Conservation (phyloP, 805 yeast genomes). For the Saccharomycopsis sp. region DNA sequence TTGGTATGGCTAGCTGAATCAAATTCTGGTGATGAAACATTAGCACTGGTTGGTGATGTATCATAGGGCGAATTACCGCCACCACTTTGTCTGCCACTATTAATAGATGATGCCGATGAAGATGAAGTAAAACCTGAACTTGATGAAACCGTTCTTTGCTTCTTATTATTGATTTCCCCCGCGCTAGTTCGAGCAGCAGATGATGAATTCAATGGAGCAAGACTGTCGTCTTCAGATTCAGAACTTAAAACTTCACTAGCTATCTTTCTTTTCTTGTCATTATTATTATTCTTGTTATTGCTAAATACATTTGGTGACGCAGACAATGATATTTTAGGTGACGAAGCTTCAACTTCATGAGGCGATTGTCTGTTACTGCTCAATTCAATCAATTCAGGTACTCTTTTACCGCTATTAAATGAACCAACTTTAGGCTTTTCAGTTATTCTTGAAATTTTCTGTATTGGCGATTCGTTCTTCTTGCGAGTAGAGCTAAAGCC, state of each 20-base stretch:
- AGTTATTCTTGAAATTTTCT: too few relatives aligned
- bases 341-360: not conserved
- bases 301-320: slow-evolving; percentile 3
- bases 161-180: not conserved
- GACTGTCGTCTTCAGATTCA: slow-evolving; percentile 2
- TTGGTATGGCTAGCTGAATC: not conserved
- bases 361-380: too few relatives aligned
- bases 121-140: slow-evolving; percentile 7
- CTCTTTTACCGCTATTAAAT: too few relatives aligned
- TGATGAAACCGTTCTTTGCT: slow-evolving; percentile 3
- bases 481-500: not conserved
- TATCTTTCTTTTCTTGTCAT: not conserved
- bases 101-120: slow-evolving; percentile 1
- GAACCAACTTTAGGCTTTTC: too few relatives aligned
- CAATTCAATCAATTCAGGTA: too few relatives aligned
- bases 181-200: slow-evolving; percentile 2
- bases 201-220: not conserved
- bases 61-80: not conserved
- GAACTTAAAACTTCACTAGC: not conserved
- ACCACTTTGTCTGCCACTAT: not conserved
- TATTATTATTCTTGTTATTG: not conserved
- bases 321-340: slow-evolving; percentile 3
- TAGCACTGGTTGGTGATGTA: slow-evolving; percentile 8
- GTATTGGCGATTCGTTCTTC: not conserved
- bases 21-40: slow-evolving; percentile 12